Conservation (phyloP, 2,329 filamentous ascomycete species). For the Ambrosiella beaveri region DNA sequence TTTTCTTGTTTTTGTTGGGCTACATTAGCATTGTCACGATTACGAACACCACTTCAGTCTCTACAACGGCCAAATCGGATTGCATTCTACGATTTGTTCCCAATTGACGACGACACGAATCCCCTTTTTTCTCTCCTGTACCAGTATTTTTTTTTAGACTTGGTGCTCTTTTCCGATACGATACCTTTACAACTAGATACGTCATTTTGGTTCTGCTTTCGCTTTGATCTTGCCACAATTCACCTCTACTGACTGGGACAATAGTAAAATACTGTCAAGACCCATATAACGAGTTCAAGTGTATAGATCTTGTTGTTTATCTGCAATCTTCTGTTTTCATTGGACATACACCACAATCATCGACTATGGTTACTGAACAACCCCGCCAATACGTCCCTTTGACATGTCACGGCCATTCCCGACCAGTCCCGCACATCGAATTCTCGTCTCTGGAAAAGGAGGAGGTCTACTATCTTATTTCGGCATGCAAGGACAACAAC, state of each 20-base stretch:
- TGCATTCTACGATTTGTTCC: neutral
- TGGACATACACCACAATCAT: neutral
- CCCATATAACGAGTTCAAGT: no score
- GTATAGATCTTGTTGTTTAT: no score
- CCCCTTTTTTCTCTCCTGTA: neutral
- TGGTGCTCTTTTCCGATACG: no score
- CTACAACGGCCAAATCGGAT: neutral
- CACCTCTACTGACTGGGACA: no score
- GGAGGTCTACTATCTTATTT: conserved; percentile 80
- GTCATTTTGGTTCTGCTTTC: neutral
- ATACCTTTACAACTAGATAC: neutral
- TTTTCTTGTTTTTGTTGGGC: no score
- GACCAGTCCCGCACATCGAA: conserved; percentile 77
- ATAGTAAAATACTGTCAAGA: no score
- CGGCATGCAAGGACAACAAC: conserved; percentile 93
- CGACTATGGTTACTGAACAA: conserved; percentile 17
- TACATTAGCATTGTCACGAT: no score
- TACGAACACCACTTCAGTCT: neutral
- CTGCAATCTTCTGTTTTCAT: neutral
- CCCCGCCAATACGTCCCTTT: conserved; percentile 58
- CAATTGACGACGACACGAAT: neutral
- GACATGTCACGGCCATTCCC: conserved; percentile 87
- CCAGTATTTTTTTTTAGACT: neutral
- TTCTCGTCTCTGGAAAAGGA: conserved; percentile 75
- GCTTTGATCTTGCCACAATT: neutral